Base-by-base conservation (phyloP, 2,329 filamentous ascomycete species). In the Clonostachys rosea region DNA sequence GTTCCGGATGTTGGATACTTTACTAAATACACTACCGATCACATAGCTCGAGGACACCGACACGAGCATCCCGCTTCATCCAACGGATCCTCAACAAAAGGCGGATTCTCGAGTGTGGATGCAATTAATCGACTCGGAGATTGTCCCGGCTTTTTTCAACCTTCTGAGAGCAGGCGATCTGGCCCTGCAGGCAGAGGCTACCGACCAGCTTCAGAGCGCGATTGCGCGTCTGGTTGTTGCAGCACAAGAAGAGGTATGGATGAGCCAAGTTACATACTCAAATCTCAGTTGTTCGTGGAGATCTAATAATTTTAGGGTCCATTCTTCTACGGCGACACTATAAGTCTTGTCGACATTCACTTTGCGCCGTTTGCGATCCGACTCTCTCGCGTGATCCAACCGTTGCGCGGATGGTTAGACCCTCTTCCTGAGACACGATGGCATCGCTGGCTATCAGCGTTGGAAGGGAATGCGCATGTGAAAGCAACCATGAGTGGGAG, bases 31-130 rank as follows among this genome's bases (percentile, higher is more conserved):
- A 24, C 30, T 14, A 10, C 16, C 40, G 44, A 41, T 52, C 33
- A 11, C 14, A 12, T 37, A 86, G 81, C 76, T 94, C 35, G 90
- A 95, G 59, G 91, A 95, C 56, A 67, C 89, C 30, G 73, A 80
- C 34, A 63, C 74, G 24, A 79, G 80, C 1, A 69, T 75, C 5
- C 66, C 80, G 7, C 69, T 95, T 8, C 71, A 91, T 30, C 88
- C 88, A 2, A 69, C 74, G 1, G 77, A 76, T 57, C 74, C 87
- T 2, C 83, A 86, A 57, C 65, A 83, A 13, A 82, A 84, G 54
- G 90, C 91, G 3, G 81, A 87, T 47, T 89, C 83, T 49, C 81
- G 90, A 40, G 67, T 94, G 10, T 95, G 90, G 90, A 77, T 83
- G 24, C 86, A 92, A 54, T 88, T 94, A 83, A 83, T 91, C 60